Evolutionary conservation across 495 filamentous ascomycete genomes (phyloP), one percentile per base, ranked within the genome.

Genomic region (Tuber brumale): DNA sequence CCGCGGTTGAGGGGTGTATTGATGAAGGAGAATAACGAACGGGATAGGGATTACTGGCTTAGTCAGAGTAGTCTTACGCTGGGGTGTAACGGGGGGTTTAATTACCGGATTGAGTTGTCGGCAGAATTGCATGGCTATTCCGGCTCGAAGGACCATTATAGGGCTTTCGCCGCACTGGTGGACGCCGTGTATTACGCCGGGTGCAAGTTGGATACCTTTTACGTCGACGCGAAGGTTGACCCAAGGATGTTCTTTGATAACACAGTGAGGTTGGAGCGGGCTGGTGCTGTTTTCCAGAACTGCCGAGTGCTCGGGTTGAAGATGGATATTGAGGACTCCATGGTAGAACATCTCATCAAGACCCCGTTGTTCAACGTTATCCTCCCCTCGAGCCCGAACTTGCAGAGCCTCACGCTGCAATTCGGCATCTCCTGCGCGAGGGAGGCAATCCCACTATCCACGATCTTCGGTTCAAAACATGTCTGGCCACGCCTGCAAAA

Each of bases 241-340:
- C 75, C 75, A 27, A 74, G 76, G 37, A 21, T 70, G 14, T 51
- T 77, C 57, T 77, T 77, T 37, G 74, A 76, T 57, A 69, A 77
- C 19, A 21, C 66, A 31, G 57, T 69, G 27, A 74, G 74, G 43
- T 51, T 77, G 39, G 57, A 71, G 18, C 37, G 61, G 0, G 35
- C 76, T 51, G 44, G 73, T 16, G n/a, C 8, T 12, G 46, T 76
- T 31, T 23, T 76, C 27, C 57, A 43, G 37, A 66, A 77, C 44
- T 77, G 75, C 18, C 57, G 61, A 16, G 61, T 70, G n/a, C 61
- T 77, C 39, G 61, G 76, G 61, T 42, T 77, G 19, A 77, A 69
- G 61, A 57, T 77, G n/a, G 76, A 76, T 39, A 77, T 75, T 9
- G 76, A 77, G 43, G 76, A 77, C 39, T 21, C 35, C 44, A 75